Base-by-base conservation (phyloP, 345 rosid species). In the Eucalyptus guilfoylei region DNA sequence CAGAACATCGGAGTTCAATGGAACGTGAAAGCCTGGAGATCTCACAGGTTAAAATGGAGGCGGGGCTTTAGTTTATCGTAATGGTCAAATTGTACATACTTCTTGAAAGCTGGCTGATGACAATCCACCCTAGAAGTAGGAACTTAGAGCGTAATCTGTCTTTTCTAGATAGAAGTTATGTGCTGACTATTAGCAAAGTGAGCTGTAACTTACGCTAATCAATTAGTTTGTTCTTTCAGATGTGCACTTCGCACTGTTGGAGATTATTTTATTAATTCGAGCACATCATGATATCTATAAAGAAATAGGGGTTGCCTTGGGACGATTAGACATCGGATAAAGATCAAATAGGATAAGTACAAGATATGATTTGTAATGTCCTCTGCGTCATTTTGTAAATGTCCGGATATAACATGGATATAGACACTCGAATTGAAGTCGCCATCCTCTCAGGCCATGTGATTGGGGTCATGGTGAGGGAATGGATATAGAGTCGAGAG, bases 1-100 rank as follows among this genome's bases (percentile, higher is more conserved):
- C 58, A 12, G 91, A 91, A 49, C 19, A 87, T 30, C 81, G 30
- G 14, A 87, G 55, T 67, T 67, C 54, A 40, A 58, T 42, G 8
- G 91, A 91, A 49, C 28, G 72, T 24, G 85, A n/a, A 16, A 89
- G 50, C 62, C 69, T 49, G 19, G 92, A 87, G 52, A 88, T 64
- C 37, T 67, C 90, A 4, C 47, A 89, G 37, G 89, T 91, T 32
- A 93, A 93, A 89, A 17, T 54, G 93, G 95, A 92, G 62, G 60
- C 47, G 13, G 87, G 54, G 87, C 45, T 72, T 13, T 72, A 72
- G 45, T 72, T 72, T 11, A 72, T 72, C 45, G 28, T 72, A 37
- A 72, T 72, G 83, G 42, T 19, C 83, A 37, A 37, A 37, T 37
- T 72, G 83, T 72, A 72, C 83, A 37, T 72, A 16, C 83, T 19